Evolutionary conservation across 164 flowering plant species (phyloP), one percentile per base, ranked within the genome.

Genomic region (Malania oleifera): DNA sequence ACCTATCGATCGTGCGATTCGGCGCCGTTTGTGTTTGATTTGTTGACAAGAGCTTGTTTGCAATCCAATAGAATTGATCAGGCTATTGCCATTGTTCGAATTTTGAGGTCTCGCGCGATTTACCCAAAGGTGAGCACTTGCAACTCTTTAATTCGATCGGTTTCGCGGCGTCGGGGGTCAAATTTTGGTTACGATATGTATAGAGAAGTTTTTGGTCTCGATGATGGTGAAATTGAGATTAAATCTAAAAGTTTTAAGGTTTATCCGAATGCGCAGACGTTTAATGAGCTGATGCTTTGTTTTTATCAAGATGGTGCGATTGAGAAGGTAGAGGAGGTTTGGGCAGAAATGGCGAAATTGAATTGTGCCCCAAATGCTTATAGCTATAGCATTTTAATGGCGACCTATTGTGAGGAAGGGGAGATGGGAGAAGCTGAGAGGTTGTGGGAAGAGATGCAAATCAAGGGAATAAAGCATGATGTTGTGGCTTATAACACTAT

Each of bases 1-100:
- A 87, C 85, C 19, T 92, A 89, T 45, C 63, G 81, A 18, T 43
- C 61, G 7, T 85, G 93, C 61, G 86, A 77, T 35, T 92, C 98
- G 2, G 86, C 96, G 1, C 96, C 98, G 0, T 81, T 92, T 54
- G 96, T 92, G 70, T 92, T 91, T 61, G 98, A 89, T 73, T 68
- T 89, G 73, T 67, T 89, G 56, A 73, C 86, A 18, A 65, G 56
- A 38, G 73, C 82, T 28, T 83, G 82, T 57, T 57, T 87, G 43
- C 74, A 79, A 6, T 52, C 77, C 50, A 79, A 71, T 28, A 80
- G 68, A 67, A 60, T 79, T 19, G 91, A 87, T 48, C 61, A 61
- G 20, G 60, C 87, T 18, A 15, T 85, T 13, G 64, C 73, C 23
- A 72, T 85, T 45, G 82, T 72, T 35, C 70, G 79, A 10, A 60